Conservation (phyloP, 2,329 filamentous ascomycete genomes). For the Colletotrichum chlorophyti region DNA sequence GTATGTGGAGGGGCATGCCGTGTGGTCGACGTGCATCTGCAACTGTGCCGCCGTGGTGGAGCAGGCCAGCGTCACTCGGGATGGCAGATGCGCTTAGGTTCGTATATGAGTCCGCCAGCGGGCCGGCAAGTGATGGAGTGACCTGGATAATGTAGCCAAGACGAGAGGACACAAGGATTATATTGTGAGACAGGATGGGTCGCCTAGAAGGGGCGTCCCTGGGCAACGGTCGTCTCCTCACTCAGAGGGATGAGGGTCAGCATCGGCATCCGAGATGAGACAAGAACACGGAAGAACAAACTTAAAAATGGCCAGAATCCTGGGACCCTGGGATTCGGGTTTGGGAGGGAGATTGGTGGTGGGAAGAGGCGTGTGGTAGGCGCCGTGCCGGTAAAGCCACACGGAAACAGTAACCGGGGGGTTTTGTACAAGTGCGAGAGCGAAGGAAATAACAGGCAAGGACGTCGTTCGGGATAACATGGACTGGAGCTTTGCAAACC, state of each 20-base stretch:
- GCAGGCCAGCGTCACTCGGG: conserved; percentile 9
- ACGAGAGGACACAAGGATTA: not conserved
- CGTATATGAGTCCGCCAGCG: not conserved
- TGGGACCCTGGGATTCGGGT: conserved; percentile 12
- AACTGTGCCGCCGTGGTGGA: conserved; percentile 20
- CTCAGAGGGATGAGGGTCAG: not conserved
- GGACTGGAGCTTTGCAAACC: not conserved
- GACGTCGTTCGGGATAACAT: not conserved
- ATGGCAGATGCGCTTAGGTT: conserved; percentile 19
- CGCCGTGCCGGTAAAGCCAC: conserved; percentile 22
- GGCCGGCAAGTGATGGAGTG: conserved; percentile 6
- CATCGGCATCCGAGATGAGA: conserved; percentile 15
- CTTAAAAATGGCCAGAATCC: conserved; percentile 15
- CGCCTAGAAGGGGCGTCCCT: not conserved
- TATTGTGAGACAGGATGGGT: too few relatives aligned
- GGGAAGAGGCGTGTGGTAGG: not conserved
- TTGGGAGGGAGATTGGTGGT: not conserved
- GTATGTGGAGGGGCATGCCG: conserved; percentile 14
- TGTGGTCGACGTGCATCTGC: conserved; percentile 24
- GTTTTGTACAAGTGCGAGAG: too few relatives aligned
- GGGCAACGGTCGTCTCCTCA: not conserved
- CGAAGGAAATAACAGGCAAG: not conserved
- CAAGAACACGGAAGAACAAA: conserved; percentile 12
- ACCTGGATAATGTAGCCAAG: not conserved
- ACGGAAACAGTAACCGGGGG: not conserved